A percentile compares a stretch with the other conserved stretches of the same genome.
phyloP scores from a whole-genome alignment of 116 monocot species.

The Posidonia oceanica region DNA sequence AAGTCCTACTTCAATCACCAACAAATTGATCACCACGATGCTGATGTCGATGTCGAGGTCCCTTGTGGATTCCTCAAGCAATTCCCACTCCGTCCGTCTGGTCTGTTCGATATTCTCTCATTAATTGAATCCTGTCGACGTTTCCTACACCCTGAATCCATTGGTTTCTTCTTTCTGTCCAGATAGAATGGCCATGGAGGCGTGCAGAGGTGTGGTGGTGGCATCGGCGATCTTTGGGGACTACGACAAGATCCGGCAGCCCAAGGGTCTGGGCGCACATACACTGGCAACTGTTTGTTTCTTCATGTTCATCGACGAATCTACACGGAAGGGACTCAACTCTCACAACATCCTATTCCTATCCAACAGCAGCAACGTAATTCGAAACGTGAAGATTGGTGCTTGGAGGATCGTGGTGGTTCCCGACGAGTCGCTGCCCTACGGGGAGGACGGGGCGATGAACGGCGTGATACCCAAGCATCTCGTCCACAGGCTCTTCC shows the following conservation, averaged over 20 bases:
- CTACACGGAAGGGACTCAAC: conserved; percentile 40
- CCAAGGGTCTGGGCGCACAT: conserved; percentile 40
- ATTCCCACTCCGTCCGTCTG: conserved; percentile 46
- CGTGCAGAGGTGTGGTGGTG: conserved; percentile 57
- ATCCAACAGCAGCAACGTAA: not conserved
- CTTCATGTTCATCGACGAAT: conserved; percentile 80
- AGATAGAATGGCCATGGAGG: conserved; percentile 72
- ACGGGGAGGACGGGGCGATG: conserved; percentile 52
- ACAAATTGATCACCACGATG: not conserved
- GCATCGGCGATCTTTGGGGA: conserved; percentile 62
- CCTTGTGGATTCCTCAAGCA: conserved; percentile 72
- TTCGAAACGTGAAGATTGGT: conserved; percentile 16
- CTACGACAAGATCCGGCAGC: conserved; percentile 83
- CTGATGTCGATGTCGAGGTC: conserved; percentile 17
- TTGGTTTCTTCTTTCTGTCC: not conserved
- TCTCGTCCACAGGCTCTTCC: conserved; percentile 62
- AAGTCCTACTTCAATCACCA: conserved; percentile 32
- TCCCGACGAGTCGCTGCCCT: conserved; percentile 30
- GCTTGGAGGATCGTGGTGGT: conserved; percentile 61
- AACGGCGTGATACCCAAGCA: conserved; percentile 80
- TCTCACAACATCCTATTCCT: conserved; percentile 45
- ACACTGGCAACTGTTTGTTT: conserved; percentile 58
- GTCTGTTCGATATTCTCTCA: conserved; percentile 14
- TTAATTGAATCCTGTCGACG: not conserved
- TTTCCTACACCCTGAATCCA: not conserved